Conservation (phyloP, 257 asterid genomes). For the Avicennia marina region DNA sequence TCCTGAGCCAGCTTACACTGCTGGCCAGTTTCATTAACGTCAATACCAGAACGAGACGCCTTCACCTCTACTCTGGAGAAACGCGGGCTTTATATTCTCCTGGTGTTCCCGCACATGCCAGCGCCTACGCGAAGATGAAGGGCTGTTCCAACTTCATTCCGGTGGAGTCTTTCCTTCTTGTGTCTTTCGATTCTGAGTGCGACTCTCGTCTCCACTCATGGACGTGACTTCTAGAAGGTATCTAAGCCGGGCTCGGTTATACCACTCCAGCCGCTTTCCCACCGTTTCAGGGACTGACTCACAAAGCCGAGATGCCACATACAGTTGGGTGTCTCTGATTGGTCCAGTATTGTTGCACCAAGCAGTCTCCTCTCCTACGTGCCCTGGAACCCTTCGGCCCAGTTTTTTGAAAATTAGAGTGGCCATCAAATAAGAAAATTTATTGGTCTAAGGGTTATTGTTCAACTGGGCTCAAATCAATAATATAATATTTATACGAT, state of each 20-base stretch:
- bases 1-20: neutral
- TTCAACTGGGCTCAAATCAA: too few species aligned
- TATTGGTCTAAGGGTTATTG: too few species aligned
- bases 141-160: neutral
- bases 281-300: constrained; percentile 32
- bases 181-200: too few species aligned
- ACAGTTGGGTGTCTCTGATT: constrained; percentile 21
- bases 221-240: neutral
- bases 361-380: constrained; percentile 16
- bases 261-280: constrained; percentile 18
- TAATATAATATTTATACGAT: too few species aligned
- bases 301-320: constrained; percentile 24
- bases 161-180: neutral
- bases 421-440: too few species aligned
- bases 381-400: too few species aligned
- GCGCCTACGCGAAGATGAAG: neutral
- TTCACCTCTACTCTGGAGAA: neutral
- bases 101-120: neutral
- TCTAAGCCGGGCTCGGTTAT: neutral
- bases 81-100: neutral
- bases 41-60: neutral
- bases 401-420: too few species aligned
- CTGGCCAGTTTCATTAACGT: neutral
- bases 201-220: too few species aligned
- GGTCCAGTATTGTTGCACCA: constrained; percentile 28